Conservation (phyloP, 2,329 filamentous ascomycete genomes). For the Blumeriella jaapii region DNA sequence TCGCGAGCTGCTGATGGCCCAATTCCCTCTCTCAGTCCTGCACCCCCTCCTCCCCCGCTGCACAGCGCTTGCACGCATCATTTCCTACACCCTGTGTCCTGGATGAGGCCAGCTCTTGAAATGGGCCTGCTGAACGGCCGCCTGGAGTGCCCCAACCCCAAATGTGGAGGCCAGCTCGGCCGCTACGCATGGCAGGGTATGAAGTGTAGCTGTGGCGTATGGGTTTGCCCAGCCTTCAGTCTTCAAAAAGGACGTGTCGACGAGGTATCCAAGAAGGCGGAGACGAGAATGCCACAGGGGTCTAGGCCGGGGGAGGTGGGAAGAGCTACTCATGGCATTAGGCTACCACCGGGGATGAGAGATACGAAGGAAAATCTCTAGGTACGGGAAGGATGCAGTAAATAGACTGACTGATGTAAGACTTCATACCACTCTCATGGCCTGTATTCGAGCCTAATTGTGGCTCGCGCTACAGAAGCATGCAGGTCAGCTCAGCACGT, state of each 20-base stretch:
- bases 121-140: slow-evolving; percentile 74
- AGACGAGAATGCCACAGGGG: slow-evolving; percentile 4
- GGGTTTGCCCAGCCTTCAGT: slow-evolving; percentile 85
- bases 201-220: slow-evolving; percentile 79
- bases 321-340: slow-evolving; percentile 32
- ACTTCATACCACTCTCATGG: too few species aligned
- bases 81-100: slow-evolving; percentile 84
- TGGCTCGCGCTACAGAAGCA: neutral
- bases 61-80: slow-evolving; percentile 60
- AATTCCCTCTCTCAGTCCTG: slow-evolving; percentile 20
- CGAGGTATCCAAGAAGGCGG: slow-evolving; percentile 33
- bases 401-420: neutral
- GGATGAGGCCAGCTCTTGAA: slow-evolving; percentile 83
- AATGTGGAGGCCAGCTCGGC: slow-evolving; percentile 74
- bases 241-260: slow-evolving; percentile 76
- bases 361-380: slow-evolving; percentile 24
- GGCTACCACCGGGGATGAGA: slow-evolving; percentile 41
- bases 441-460: neutral
- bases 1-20: slow-evolving; percentile 10
- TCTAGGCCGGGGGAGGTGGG: slow-evolving; percentile 6
- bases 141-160: slow-evolving; percentile 66
- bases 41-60: slow-evolving; percentile 17
- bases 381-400: slow-evolving; percentile 1
- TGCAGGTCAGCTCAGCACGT: neutral
- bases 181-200: slow-evolving; percentile 96